phyloP scores from a whole-genome alignment of 805 yeast genomes.

The Myxozyma melibiosi region DNA sequence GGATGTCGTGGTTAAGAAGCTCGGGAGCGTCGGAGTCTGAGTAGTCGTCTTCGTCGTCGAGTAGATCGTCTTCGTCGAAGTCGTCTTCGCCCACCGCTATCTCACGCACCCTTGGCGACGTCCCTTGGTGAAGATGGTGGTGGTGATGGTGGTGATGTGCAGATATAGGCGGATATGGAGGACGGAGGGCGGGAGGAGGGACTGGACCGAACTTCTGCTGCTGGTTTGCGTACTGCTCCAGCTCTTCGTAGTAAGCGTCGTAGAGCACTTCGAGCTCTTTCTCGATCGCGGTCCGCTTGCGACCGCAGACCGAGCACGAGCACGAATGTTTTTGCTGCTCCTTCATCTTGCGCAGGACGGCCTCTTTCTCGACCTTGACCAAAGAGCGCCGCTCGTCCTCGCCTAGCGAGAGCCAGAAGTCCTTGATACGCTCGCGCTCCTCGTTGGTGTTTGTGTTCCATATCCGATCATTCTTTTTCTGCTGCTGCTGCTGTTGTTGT shows the following conservation, averaged over 20 bases:
- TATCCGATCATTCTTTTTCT: constrained; percentile 40
- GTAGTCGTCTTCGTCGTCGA: constrained; percentile 32
- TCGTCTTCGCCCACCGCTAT: constrained; percentile 19
- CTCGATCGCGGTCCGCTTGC: constrained; percentile 69
- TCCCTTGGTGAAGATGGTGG: constrained; percentile 21
- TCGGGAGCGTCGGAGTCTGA: constrained; percentile 27
- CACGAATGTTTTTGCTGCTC: constrained; percentile 62
- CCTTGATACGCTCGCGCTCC: constrained; percentile 54
- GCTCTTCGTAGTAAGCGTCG: constrained; percentile 63
- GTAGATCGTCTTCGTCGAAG: constrained; percentile 30
- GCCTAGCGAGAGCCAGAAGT: constrained; percentile 68
- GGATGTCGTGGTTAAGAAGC: constrained; percentile 22
- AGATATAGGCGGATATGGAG: constrained; percentile 15
- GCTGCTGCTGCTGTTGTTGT: constrained; percentile 3
- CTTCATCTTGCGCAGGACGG: constrained; percentile 65
- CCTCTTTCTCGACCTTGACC: constrained; percentile 66
- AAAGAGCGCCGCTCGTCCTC: constrained; percentile 63
- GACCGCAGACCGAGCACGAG: constrained; percentile 76
- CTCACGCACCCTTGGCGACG: constrained; percentile 22
- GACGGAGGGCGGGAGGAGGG: constrained; percentile 24
- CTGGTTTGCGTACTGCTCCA: constrained; percentile 41
- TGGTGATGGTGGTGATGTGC: constrained; percentile 21
- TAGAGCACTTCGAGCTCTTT: constrained; percentile 75
- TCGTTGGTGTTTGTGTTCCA: constrained; percentile 55
- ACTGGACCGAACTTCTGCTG: constrained; percentile 34